Base-by-base conservation (phyloP, 1,284 basidiomycete genomes). In the Heterobasidion parviporum region DNA sequence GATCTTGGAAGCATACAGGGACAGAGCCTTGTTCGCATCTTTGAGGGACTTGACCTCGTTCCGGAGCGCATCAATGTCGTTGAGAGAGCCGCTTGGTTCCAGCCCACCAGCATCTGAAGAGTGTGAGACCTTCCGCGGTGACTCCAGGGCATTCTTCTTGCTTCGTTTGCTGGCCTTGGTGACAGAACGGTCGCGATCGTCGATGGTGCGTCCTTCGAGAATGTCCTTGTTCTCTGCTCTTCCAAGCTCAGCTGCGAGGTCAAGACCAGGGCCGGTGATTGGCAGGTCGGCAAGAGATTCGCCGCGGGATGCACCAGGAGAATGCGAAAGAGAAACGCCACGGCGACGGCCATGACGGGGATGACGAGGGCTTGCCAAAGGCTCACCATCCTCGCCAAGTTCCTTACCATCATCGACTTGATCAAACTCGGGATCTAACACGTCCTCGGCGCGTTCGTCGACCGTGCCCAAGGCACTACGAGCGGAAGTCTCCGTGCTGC, bases 1-100 rank as follows among this genome's bases (percentile, higher is more conserved):
- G 64, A 98, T 97, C 77, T 97, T 98, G 55, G 91, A 93, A 16
- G 94, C 93, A 68, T 98, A 98, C 20, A 98, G 74, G 15, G 91
- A 92, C 10, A 98, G 75, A 0, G 93, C 94, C 69, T 95, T 95
- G 78, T 97, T 97, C 50, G 92, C 92, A 68, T 98, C 95, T 68
- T 89, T 91, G 67, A 97, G 81, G 45, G 83, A 85, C 71, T 94
- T 94, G 65, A 96, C 85, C 70, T 97, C 94, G 18, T 72, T 79
- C 48, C 84, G 78, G 49, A 93, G 74, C 8, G 83, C 80, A 49
- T 89, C 85, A 60, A 89, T 67, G 62, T 91, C 87, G 57, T 71
- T 76, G 53, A 69, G 61, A 43, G 77, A 70, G 16, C 65, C 65
- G 54, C 70, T 73, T 3, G 71, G 63, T 50, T 82, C 80, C 46